phyloP scores from a whole-genome alignment of 441 rosid genomes.

The Codiaeum variegatum region DNA sequence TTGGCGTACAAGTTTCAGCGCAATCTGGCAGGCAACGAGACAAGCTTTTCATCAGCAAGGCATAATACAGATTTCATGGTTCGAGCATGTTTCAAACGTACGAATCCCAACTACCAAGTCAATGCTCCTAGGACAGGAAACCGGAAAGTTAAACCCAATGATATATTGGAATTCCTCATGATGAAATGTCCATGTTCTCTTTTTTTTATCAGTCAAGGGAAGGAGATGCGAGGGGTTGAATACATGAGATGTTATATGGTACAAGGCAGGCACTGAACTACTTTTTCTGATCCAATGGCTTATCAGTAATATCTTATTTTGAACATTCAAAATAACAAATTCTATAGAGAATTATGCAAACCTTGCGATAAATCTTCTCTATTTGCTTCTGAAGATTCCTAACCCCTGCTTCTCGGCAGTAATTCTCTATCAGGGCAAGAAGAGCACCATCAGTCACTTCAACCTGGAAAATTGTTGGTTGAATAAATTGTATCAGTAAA shows the following conservation, averaged over 20 bases:
- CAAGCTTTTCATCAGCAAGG: background rate
- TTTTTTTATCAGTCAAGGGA: background rate
- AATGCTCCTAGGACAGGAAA: background rate
- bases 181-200: background rate
- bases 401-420: slow-evolving; percentile 99
- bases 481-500: background rate
- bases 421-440: slow-evolving; percentile 86
- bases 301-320: background rate
- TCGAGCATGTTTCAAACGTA: slow-evolving; percentile 7
- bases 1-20: slow-evolving; percentile 79
- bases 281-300: background rate
- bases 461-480: slow-evolving; percentile 49
- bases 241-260: background rate
- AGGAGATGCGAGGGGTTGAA: background rate
- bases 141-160: background rate
- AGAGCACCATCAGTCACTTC: slow-evolving; percentile 89
- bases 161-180: background rate
- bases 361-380: slow-evolving; percentile 99
- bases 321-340: background rate
- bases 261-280: background rate
- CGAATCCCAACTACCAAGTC: background rate
- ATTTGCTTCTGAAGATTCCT: slow-evolving; percentile 98
- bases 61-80: background rate
- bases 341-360: slow-evolving; percentile 23
- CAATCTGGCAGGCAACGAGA: slow-evolving; percentile 53